Base-by-base conservation (phyloP, 768 basidiomycete species). In the Kwoniella sp. region DNA sequence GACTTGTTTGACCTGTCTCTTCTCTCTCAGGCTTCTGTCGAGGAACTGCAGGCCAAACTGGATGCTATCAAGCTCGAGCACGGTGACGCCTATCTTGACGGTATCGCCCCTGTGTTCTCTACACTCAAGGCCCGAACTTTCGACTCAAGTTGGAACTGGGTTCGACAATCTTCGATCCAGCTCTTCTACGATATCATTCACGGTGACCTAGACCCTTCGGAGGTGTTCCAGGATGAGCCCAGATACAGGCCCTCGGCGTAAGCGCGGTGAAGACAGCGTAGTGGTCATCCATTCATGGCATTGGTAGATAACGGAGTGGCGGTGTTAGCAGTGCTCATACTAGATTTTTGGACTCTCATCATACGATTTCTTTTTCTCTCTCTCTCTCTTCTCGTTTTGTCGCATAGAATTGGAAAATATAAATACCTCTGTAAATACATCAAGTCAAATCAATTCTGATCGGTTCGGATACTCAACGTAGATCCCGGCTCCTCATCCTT, bases 111-210 rank as follows among this genome's bases (percentile, higher is more conserved):
- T 11, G 85, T 87, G 63, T 99, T 99, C 82, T 92, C 95, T 76
- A 89, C 91, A 1, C 85, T 97, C 74, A 98, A 99, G 82, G 96
- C 94, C 13, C 91, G 96, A 52, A 93, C 90, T 78, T 98, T 99
- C 84, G 94, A 98, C 79, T 98, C 95, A 1, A 93, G 90, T 5
- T 99, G 95, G 96, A 99, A 99, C 79, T 99, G 96, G 96, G 95
- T 90, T 51, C 89, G 95, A 66, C 96, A 99, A 83, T 94, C 96
- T 67, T 92, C 93, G 17, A 84, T 98, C 28, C 84, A 92, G 65
- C 94, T 99, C 92, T 98, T 89, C 83, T 97, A 94, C 82, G 95
- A 98, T 80, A 96, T 99, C 82, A 93, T 99, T 73, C 93, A 93
- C 72, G 96, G 96, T 54, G 74, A 77, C 30, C 59, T 77, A 11